These are phyloP conservation scores for Starmerella floricola DNA, from an alignment of 805 yeast species.

Conservation along the genomic window DNA sequence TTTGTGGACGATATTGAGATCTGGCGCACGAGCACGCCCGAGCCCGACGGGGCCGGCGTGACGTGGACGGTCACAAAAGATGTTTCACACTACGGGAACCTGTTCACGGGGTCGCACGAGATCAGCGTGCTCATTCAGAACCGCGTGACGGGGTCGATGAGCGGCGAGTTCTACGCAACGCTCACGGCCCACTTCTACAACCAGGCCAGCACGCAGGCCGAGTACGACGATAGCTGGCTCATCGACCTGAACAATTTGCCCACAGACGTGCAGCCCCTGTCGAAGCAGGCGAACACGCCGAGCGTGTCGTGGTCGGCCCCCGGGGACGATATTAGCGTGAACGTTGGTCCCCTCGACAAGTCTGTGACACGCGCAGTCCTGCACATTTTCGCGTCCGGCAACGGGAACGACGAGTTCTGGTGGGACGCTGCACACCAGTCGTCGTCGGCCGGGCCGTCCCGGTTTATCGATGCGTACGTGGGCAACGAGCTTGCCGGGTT, in stretches of 20 bases:
- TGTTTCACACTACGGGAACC: slow-evolving; percentile 42
- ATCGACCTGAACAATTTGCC: slow-evolving; percentile 14
- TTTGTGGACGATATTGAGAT: slow-evolving; percentile 43
- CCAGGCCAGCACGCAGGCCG: slow-evolving; percentile 3
- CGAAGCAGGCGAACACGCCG: slow-evolving; percentile 3
- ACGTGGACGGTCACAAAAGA: slow-evolving; percentile 53
- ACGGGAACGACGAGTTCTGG: slow-evolving; percentile 77
- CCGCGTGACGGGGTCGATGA: slow-evolving; percentile 36
- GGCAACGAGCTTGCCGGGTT: slow-evolving; percentile 49
- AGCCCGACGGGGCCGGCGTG: slow-evolving; percentile 46
- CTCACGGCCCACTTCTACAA: slow-evolving; percentile 41
- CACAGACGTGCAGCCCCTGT: slow-evolving; percentile 9
- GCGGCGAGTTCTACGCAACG: slow-evolving; percentile 49
- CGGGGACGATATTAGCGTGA: slow-evolving; percentile 12
- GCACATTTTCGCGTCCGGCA: slow-evolving; percentile 58
- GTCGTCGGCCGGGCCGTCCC: slow-evolving; percentile 23
- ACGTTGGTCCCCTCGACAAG: slow-evolving; percentile 15
- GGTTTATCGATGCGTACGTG: slow-evolving; percentile 51
- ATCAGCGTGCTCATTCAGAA: slow-evolving; percentile 43
- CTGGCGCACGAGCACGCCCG: slow-evolving; percentile 80
- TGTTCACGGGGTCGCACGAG: slow-evolving; percentile 34
- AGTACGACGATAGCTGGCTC: slow-evolving; percentile 19
- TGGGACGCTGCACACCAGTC: slow-evolving; percentile 33
- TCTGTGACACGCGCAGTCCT: slow-evolving; percentile 35
- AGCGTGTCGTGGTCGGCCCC: slow-evolving; percentile 19